Percentiles rank a stretch among this genome's conserved stretches.
phyloP scores from a whole-genome alignment of 805 yeast species.

The Metschnikowia kofuensis region DNA sequence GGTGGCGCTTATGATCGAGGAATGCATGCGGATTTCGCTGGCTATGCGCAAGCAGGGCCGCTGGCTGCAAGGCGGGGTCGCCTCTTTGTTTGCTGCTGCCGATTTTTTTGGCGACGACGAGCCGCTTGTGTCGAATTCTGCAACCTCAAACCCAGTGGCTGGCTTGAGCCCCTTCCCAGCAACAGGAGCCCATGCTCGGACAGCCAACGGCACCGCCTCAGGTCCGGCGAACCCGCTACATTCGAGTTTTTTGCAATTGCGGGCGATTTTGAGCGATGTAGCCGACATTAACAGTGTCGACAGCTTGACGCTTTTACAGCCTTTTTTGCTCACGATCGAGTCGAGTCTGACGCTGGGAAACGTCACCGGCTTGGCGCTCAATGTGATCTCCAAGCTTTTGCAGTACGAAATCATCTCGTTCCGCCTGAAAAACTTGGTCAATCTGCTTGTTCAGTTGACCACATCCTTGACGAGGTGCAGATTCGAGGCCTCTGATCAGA shows the following conservation, averaged over 20 bases:
- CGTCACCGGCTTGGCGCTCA: slow-evolving; percentile 78
- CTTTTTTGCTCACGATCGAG: slow-evolving; percentile 79
- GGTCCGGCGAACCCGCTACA: slow-evolving; percentile 54
- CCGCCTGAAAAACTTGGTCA: slow-evolving; percentile 52
- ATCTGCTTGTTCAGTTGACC: slow-evolving; percentile 61
- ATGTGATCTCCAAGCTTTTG: slow-evolving; percentile 70
- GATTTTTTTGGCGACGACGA: slow-evolving; percentile 49
- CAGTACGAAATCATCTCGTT: slow-evolving; percentile 62
- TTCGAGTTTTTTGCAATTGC: slow-evolving; percentile 74
- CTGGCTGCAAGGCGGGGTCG: slow-evolving; percentile 75
- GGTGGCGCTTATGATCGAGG: slow-evolving; percentile 78
- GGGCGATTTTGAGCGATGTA: slow-evolving; percentile 64
- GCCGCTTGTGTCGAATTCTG: slow-evolving; percentile 22
- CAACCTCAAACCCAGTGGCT: slow-evolving; percentile 3
- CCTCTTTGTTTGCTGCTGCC: slow-evolving; percentile 75
- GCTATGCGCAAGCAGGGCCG: slow-evolving; percentile 77
- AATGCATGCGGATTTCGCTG: slow-evolving; percentile 80
- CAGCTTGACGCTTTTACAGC: slow-evolving; percentile 73
- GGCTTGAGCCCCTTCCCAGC: background rate
- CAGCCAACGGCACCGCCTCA: slow-evolving; percentile 25
- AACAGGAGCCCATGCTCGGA: background rate
- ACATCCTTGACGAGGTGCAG: slow-evolving; percentile 87
- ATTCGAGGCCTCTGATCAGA: slow-evolving; percentile 91
- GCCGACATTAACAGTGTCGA: slow-evolving; percentile 55
- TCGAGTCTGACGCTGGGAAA: slow-evolving; percentile 83